Percentiles rank a stretch among this genome's conserved stretches.
These are phyloP conservation scores for Acacia pycnantha DNA, from an alignment of 331 rosid species.

Conservation along the genomic window DNA sequence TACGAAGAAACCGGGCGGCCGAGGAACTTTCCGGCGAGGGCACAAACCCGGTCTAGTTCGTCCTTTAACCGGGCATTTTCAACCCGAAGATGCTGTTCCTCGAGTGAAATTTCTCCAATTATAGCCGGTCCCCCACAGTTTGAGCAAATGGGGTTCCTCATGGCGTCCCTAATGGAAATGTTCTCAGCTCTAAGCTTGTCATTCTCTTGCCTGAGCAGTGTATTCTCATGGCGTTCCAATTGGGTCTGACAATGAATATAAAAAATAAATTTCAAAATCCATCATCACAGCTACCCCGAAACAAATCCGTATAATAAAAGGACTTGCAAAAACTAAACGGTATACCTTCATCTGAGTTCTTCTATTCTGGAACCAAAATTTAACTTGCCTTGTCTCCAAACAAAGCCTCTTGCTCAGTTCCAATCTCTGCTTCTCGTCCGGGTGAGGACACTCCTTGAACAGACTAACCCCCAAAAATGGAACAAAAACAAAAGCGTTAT, in stretches of 20 bases:
- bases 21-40: conserved; percentile 79
- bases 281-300: background rate
- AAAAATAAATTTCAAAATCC: conserved; percentile 8
- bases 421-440: conserved; percentile 94
- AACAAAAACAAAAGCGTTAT: background rate
- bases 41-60: conserved; percentile 79
- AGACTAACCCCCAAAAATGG: conserved; percentile 40
- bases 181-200: conserved; percentile 94
- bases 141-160: conserved; percentile 87
- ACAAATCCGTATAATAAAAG: conserved; percentile 13
- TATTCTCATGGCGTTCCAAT: conserved; percentile 90
- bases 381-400: conserved; percentile 92
- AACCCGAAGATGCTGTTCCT: conserved; percentile 84
- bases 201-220: conserved; percentile 81
- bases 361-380: conserved; percentile 98
- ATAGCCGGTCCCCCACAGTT: conserved; percentile 87
- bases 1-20: conserved; percentile 72
- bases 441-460: conserved; percentile 98
- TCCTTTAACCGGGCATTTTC: conserved; percentile 91
- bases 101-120: conserved; percentile 76
- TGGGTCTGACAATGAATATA: conserved; percentile 57
- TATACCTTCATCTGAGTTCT: conserved; percentile 97
- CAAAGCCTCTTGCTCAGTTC: conserved; percentile 82
- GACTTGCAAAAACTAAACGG: background rate
- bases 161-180: conserved; percentile 86